Conservation (phyloP, 2,329 filamentous ascomycete genomes). For the Tolypocladium guangdongense region DNA sequence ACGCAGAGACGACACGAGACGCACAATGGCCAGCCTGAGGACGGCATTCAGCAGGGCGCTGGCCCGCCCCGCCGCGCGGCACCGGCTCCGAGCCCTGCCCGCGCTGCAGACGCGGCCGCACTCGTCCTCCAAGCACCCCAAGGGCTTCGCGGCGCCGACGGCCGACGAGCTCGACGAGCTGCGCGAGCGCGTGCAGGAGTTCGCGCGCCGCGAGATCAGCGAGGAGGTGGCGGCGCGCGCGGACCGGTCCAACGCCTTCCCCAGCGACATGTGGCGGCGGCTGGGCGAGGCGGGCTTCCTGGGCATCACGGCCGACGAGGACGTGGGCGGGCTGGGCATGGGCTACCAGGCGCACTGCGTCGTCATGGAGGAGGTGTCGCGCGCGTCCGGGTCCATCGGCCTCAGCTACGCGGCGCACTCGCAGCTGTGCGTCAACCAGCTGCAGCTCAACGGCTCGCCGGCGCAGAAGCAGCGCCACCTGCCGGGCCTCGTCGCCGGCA, state of each 20-base stretch:
- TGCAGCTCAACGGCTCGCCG: conserved; percentile 74
- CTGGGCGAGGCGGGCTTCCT: conserved; percentile 84
- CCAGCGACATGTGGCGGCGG: conserved; percentile 85
- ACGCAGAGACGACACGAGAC: background rate
- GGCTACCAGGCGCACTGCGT: conserved; percentile 95
- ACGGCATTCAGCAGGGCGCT: conserved; percentile 22
- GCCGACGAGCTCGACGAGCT: conserved; percentile 68
- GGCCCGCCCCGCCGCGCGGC: conserved; percentile 18
- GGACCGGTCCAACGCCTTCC: conserved; percentile 83
- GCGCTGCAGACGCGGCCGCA: conserved; percentile 23
- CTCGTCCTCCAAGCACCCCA: conserved; percentile 47
- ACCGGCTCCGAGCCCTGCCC: conserved; percentile 18
- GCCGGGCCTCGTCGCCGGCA: conserved; percentile 69
- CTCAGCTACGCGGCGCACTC: conserved; percentile 93
- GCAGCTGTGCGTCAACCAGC: conserved; percentile 92
- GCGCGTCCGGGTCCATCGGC: conserved; percentile 73
- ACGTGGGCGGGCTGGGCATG: conserved; percentile 79
- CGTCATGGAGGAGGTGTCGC: conserved; percentile 88
- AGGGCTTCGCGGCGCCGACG: conserved; percentile 57
- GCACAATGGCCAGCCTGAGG: conserved; percentile 30
- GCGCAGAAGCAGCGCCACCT: conserved; percentile 75
- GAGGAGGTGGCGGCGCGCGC: conserved; percentile 72
- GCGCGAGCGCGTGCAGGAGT: conserved; percentile 77
- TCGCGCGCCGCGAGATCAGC: conserved; percentile 76
- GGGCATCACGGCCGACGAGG: conserved; percentile 87